A percentile compares a stretch with the other conserved stretches of the same genome.
These are phyloP conservation scores for Fusarium luffae DNA, from an alignment of 2,329 filamentous ascomycete species.

Conservation along the genomic window DNA sequence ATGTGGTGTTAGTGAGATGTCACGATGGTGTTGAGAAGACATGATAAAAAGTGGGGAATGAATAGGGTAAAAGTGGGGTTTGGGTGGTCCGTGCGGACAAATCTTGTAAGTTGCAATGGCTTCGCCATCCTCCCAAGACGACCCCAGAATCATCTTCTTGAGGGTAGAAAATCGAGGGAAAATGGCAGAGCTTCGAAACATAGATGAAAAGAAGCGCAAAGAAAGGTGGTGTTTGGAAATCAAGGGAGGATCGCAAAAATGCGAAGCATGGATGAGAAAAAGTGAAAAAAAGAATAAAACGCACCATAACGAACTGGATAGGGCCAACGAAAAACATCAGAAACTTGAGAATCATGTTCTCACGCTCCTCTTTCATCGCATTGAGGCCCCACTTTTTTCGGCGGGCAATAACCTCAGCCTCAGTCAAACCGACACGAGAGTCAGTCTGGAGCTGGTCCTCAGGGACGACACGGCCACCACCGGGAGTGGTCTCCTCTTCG, in stretches of 20 bases:
- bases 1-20: not conserved
- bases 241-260: too few relatives aligned
- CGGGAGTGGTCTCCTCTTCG: conserved; percentile 58
- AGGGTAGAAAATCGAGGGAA: not conserved
- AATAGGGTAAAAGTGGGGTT: not conserved
- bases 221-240: too few relatives aligned
- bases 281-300: conserved; percentile 42
- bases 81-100: not conserved
- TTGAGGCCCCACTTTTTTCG: conserved; percentile 84
- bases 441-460: conserved; percentile 84
- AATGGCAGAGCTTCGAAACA: not conserved
- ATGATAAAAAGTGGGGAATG: not conserved
- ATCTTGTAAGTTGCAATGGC: not conserved
- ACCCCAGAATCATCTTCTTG: too few relatives aligned
- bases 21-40: too few relatives aligned
- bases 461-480: conserved; percentile 71
- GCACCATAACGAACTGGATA: conserved; percentile 92
- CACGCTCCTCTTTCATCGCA: conserved; percentile 91
- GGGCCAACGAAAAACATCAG: conserved; percentile 85
- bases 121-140: not conserved
- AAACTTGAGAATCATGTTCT: conserved; percentile 87
- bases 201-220: not conserved
- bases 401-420: conserved; percentile 71
- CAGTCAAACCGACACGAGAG: conserved; percentile 76
- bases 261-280: too few relatives aligned